A percentile compares a stretch with the other conserved stretches of the same genome.
Conservation (phyloP, 2,329 filamentous ascomycete genomes). For the Endoconidiophora polonica region DNA sequence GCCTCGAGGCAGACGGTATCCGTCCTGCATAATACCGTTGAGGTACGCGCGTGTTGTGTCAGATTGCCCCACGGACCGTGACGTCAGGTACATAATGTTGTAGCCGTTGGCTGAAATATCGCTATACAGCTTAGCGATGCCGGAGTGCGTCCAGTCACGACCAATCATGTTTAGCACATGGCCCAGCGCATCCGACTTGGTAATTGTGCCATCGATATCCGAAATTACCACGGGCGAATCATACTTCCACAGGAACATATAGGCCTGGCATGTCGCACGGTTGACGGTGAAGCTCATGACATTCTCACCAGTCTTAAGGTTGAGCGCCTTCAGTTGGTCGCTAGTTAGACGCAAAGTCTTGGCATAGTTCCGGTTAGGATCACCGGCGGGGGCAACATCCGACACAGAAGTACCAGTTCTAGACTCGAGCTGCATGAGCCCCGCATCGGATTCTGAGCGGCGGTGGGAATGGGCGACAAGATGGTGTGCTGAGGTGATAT, state of each 20-base stretch:
- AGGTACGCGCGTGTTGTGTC: conserved; percentile 83
- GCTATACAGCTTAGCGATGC: conserved; percentile 91
- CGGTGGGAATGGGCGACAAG: conserved; percentile 28
- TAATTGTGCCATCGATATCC: conserved; percentile 97
- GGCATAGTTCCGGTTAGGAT: conserved; percentile 76
- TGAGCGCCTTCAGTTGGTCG: conserved; percentile 76
- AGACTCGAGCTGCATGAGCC: conserved; percentile 31
- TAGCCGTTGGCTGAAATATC: conserved; percentile 93
- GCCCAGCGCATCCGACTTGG: conserved; percentile 86
- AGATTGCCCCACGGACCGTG: conserved; percentile 80
- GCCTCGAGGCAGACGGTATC: conserved; percentile 69
- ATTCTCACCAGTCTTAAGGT: conserved; percentile 74
- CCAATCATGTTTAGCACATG: conserved; percentile 95
- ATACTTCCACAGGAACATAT: conserved; percentile 86
- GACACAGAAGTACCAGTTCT: conserved; percentile 36
- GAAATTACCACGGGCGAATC: conserved; percentile 92
- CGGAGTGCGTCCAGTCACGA: conserved; percentile 92
- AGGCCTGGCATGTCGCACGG: conserved; percentile 75
- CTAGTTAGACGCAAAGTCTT: conserved; percentile 92
- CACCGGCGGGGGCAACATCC: conserved; percentile 44
- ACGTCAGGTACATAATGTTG: conserved; percentile 97
- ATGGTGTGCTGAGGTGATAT: conserved; percentile 25
- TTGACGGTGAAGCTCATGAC: conserved; percentile 94
- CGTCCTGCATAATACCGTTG: conserved; percentile 75
- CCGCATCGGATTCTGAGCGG: conserved; percentile 50